A percentile compares a stretch with the other conserved stretches of the same genome.
Conservation (phyloP, 129 eudicot species). For the Arctium minus region DNA sequence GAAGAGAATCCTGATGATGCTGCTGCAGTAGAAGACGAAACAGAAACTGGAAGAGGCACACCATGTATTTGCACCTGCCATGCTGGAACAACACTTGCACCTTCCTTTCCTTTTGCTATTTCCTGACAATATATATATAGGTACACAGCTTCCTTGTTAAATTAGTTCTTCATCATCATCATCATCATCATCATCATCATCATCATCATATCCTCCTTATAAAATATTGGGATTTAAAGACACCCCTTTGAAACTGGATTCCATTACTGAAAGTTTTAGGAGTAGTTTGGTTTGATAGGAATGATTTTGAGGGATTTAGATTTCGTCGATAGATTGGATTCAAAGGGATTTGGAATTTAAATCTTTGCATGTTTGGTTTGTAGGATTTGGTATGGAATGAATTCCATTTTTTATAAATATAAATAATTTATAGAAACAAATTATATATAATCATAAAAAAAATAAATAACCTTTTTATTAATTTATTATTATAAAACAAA, state of each 20-base stretch:
- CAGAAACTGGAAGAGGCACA: constrained; percentile 30
- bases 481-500: no score
- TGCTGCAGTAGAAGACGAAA: constrained; percentile 42
- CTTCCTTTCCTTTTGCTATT: constrained; percentile 34
- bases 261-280: not conserved
- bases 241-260: not conserved
- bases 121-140: constrained; percentile 34
- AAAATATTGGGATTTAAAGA: not conserved
- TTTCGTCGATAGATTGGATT: no score
- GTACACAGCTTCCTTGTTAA: not conserved
- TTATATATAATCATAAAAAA: no score
- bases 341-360: no score
- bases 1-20: constrained; percentile 99
- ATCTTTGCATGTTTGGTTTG: no score
- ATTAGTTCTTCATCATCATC: not conserved
- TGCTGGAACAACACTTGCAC: constrained; percentile 36
- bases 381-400: no score
- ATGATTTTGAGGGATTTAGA: no score
- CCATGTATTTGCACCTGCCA: constrained; percentile 52
- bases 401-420: no score
- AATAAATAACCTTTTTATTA: no score
- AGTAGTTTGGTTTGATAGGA: no score
- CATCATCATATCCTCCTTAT: not conserved
- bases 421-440: no score
- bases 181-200: not conserved